phyloP scores from a whole-genome alignment of 1,284 basidiomycete species.

The Microbotryum violaceum region DNA sequence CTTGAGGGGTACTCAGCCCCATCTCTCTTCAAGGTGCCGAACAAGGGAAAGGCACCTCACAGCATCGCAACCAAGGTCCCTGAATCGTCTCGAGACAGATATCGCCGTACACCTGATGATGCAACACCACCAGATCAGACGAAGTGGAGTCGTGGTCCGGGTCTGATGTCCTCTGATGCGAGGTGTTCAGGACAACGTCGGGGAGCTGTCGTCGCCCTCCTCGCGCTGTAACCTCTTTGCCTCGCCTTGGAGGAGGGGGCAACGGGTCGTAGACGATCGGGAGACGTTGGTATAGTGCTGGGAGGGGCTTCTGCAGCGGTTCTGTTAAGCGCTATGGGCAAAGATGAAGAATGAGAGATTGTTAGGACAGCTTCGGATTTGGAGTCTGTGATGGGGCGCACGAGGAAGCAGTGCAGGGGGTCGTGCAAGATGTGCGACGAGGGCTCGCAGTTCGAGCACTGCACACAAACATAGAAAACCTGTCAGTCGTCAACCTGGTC shows the following conservation, averaged over 20 bases:
- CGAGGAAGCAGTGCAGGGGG: slow-evolving; percentile 8
- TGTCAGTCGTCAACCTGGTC: neutral
- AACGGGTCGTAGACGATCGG: slow-evolving; percentile 9
- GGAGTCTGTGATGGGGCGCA: neutral
- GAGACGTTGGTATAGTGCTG: slow-evolving; percentile 6
- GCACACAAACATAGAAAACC: neutral
- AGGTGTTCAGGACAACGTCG: neutral
- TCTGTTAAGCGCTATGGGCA: no score
- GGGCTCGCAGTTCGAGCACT: slow-evolving; percentile 10
- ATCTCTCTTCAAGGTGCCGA: neutral
- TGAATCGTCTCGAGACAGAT: neutral
- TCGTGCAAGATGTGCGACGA: slow-evolving; percentile 2
- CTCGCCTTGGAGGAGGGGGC: neutral
- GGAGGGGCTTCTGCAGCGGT: slow-evolving; percentile 3
- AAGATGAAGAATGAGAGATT: no score
- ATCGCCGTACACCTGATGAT: slow-evolving; percentile 11
- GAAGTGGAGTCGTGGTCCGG: neutral
- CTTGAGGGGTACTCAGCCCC: neutral
- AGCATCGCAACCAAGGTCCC: slow-evolving; percentile 17
- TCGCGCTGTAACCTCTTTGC: neutral
- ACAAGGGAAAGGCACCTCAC: neutral
- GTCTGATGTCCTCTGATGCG: neutral
- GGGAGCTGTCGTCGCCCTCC: neutral
- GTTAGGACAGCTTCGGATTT: no score
- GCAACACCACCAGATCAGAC: slow-evolving; percentile 1